phyloP scores from a whole-genome alignment of 257 asterid genomes.

The Solanum raphanifolium region DNA sequence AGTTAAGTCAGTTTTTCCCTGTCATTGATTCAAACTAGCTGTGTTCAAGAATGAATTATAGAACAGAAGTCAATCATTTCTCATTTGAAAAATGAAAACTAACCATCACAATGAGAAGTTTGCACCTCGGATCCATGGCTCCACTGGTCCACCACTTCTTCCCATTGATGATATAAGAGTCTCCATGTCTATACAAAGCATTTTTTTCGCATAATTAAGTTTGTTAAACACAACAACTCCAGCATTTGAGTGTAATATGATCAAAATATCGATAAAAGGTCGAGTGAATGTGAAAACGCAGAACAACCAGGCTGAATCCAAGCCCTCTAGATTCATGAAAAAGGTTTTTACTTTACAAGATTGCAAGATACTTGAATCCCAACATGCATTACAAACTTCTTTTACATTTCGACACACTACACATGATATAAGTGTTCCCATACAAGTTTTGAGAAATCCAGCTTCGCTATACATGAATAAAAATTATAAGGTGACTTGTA shows the following conservation, averaged over 20 bases:
- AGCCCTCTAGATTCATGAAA: neutral
- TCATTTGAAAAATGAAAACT: conserved; percentile 8
- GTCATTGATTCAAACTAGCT: conserved; percentile 17
- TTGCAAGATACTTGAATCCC: neutral
- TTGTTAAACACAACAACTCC: neutral
- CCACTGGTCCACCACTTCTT: conserved; percentile 99
- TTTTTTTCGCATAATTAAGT: neutral
- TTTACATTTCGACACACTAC: neutral
- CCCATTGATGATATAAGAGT: conserved; percentile 81
- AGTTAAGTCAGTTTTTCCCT: conserved; percentile 86
- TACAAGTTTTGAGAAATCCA: neutral
- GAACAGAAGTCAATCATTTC: neutral
- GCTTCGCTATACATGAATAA: neutral
- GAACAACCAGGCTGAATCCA: neutral
- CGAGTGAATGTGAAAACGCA: neutral
- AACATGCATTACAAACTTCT: neutral
- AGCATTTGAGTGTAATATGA: neutral
- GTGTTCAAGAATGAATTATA: neutral
- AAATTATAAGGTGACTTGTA: neutral
- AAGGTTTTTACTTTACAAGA: neutral
- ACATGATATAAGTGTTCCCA: neutral
- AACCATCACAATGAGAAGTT: conserved; percentile 87
- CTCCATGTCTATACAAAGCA: conserved; percentile 40
- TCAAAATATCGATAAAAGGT: neutral
- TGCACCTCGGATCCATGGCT: conserved; percentile 99